Conservation (phyloP, 305 asterid genomes). For the Ilex paraguariensis region DNA sequence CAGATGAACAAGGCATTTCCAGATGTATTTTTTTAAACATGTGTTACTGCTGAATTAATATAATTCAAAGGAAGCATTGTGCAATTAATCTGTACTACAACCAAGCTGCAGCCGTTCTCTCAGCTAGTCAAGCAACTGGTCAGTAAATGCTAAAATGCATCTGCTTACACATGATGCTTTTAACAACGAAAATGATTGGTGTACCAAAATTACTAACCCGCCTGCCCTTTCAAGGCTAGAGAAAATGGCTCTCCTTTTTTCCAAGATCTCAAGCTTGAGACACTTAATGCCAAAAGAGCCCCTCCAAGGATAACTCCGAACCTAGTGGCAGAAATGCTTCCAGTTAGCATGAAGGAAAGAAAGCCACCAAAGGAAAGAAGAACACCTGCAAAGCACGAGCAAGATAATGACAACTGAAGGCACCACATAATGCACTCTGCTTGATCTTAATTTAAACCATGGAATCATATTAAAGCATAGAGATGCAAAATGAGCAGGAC, state of each 20-base stretch:
- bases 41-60: background rate
- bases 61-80: background rate
- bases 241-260: constrained; percentile 63
- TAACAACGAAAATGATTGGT: background rate
- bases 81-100: background rate
- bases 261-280: constrained; percentile 82
- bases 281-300: constrained; percentile 74
- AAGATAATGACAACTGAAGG: constrained; percentile 14
- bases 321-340: constrained; percentile 79
- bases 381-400: constrained; percentile 47
- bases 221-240: constrained; percentile 71
- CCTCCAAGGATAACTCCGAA: constrained; percentile 93
- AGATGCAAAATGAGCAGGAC: constrained; percentile 3
- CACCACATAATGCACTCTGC: background rate
- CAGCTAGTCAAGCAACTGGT: background rate
- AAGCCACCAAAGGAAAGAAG: constrained; percentile 78
- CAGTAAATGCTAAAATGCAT: background rate
- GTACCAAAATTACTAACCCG: constrained; percentile 45
- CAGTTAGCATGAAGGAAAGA: constrained; percentile 79
- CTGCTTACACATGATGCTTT: background rate
- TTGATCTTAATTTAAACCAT: constrained; percentile 1
- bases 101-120: background rate
- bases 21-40: background rate
- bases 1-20: too few species aligned
- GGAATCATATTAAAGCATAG: background rate